Conservation (phyloP, 2,329 filamentous ascomycete genomes). For the Claviceps capensis region DNA sequence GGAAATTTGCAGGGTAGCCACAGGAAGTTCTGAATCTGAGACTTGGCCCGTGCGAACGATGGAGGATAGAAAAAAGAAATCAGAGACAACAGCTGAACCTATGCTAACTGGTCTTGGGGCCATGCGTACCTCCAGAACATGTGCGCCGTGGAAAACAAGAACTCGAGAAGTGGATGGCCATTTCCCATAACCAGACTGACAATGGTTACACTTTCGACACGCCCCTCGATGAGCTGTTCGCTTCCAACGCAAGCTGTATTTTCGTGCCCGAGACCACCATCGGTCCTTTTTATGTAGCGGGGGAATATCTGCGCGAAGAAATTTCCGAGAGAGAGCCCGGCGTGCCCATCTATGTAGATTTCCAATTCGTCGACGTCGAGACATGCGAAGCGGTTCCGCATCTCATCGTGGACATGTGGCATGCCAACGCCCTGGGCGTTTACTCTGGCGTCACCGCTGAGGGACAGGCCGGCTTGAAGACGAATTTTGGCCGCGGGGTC, state of each 20-base stretch:
- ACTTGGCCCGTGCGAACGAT: no score
- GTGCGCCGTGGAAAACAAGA: slow-evolving; percentile 3
- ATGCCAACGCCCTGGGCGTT: slow-evolving; percentile 31
- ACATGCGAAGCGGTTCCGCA: slow-evolving; percentile 26
- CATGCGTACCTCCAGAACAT: background rate
- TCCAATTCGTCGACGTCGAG: slow-evolving; percentile 28
- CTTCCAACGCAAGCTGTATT: slow-evolving; percentile 7
- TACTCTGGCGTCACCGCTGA: slow-evolving; percentile 26
- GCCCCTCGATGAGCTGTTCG: slow-evolving; percentile 5
- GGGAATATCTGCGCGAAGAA: slow-evolving; percentile 24
- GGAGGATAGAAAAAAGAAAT: no score
- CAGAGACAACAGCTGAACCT: no score
- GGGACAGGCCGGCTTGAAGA: slow-evolving; percentile 23
- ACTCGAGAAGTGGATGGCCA: slow-evolving; percentile 1
- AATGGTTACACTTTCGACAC: slow-evolving; percentile 4
- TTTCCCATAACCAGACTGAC: slow-evolving; percentile 5
- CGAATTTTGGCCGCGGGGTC: slow-evolving; percentile 26
- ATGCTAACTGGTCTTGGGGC: background rate
- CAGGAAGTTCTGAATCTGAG: no score
- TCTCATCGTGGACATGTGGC: slow-evolving; percentile 30
- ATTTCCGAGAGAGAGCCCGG: slow-evolving; percentile 26
- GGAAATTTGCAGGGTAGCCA: no score
- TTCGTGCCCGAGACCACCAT: slow-evolving; percentile 8
- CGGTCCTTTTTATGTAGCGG: slow-evolving; percentile 17
- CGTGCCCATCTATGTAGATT: slow-evolving; percentile 26